Conservation (phyloP, 208 protist genomes). For the Crithidia mellificae region DNA sequence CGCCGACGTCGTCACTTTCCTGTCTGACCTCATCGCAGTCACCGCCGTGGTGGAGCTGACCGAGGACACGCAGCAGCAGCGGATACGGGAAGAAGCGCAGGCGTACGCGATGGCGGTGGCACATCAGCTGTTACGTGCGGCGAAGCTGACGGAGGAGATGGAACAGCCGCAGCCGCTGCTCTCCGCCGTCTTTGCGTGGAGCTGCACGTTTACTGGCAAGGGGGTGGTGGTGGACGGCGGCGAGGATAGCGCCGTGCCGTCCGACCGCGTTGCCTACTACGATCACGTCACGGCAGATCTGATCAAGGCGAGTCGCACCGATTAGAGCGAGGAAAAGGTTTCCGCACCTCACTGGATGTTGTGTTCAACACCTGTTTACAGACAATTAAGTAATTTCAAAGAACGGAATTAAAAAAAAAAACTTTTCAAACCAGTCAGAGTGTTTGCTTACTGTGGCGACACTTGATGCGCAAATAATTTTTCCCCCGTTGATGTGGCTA, state of each 20-base stretch:
- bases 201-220: conserved; percentile 26
- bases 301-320: conserved; percentile 56
- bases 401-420: neutral
- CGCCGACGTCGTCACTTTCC: conserved; percentile 35
- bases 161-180: conserved; percentile 57
- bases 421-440: too few species aligned
- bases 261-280: conserved; percentile 68
- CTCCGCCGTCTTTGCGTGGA: conserved; percentile 38
- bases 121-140: conserved; percentile 59
- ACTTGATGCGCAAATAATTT: too few species aligned
- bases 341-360: too few species aligned
- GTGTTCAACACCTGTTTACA: neutral
- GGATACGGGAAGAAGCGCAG: conserved; percentile 1
- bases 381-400: neutral
- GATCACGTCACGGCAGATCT: conserved; percentile 85
- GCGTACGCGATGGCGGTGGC: conserved; percentile 39
- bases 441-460: too few species aligned
- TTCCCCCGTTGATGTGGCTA: too few species aligned
- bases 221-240: conserved; percentile 62
- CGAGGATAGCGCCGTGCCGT: conserved; percentile 46
- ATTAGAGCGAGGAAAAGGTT: too few species aligned
- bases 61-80: neutral
- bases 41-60: conserved; percentile 29
- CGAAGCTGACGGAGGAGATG: conserved; percentile 71
- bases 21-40: conserved; percentile 39